Conservation (phyloP, 192 early-diverging fungal species). For the Phlyctochytrium arcticum region DNA sequence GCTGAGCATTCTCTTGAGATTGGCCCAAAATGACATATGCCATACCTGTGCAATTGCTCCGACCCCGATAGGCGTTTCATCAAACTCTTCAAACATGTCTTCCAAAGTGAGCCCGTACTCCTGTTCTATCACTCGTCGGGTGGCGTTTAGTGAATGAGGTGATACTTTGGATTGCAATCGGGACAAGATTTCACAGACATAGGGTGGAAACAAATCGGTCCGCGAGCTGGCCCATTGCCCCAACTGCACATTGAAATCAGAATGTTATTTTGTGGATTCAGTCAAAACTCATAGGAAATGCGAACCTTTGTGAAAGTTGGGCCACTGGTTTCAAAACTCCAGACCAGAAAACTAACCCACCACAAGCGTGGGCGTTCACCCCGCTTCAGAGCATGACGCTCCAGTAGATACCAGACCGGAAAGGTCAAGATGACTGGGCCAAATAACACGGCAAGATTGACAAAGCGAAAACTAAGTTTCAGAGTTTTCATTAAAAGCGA, state of each 20-base stretch:
- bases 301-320: conserved; percentile 94
- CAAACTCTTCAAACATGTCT: conserved; percentile 75
- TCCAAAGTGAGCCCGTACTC: conserved; percentile 63
- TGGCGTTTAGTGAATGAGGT: conserved; percentile 71
- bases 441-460: conserved; percentile 22
- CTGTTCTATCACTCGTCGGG: conserved; percentile 55
- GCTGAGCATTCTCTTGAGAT: not conserved
- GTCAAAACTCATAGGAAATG: not conserved
- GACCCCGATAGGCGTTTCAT: conserved; percentile 74
- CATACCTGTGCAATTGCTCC: conserved; percentile 94
- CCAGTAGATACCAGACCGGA: conserved; percentile 22
- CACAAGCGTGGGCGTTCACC: conserved; percentile 44
- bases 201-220: conserved; percentile 76
- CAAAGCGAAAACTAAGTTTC: conserved; percentile 8
- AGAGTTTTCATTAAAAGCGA: not conserved
- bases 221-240: conserved; percentile 96
- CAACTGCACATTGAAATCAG: conserved; percentile 35
- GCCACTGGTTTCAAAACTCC: conserved; percentile 78
- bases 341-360: conserved; percentile 82
- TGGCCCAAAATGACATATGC: not conserved
- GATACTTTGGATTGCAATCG: conserved; percentile 77
- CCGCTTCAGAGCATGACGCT: not conserved
- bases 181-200: conserved; percentile 69
- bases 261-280: not conserved
- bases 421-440: conserved; percentile 25